Conservation (phyloP, 148 eudicot genomes). For the Chenopodium berlandieri region DNA sequence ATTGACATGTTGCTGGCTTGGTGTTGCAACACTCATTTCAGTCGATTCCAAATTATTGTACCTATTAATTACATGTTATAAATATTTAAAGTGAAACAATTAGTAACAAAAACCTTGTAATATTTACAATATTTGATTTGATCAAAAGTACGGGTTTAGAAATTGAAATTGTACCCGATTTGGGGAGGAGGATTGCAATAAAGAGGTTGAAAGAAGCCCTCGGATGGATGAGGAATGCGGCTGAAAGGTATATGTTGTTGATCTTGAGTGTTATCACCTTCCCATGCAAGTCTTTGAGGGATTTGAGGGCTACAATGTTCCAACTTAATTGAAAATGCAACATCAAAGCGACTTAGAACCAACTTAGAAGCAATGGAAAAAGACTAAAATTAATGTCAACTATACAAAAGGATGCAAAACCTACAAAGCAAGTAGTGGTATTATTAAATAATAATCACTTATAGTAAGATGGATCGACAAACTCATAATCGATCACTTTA, state of each 20-base stretch:
- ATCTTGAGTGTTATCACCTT: slow-evolving; percentile 28
- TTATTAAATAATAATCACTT: too few relatives aligned
- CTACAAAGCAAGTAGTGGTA: too few relatives aligned
- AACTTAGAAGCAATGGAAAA: background rate
- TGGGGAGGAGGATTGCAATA: slow-evolving; percentile 35
- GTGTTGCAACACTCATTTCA: slow-evolving; percentile 31
- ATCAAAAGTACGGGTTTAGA: too few relatives aligned
- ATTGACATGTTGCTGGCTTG: slow-evolving; percentile 35
- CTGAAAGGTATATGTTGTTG: slow-evolving; percentile 37
- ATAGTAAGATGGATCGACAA: too few relatives aligned
- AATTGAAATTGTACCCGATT: slow-evolving; percentile 32
- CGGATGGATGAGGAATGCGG: slow-evolving; percentile 26
- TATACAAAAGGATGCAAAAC: too few relatives aligned
- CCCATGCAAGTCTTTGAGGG: slow-evolving; percentile 45
- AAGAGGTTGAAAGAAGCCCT: slow-evolving; percentile 53
- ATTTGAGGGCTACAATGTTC: slow-evolving; percentile 39
- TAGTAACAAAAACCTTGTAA: background rate
- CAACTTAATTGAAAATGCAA: slow-evolving; percentile 46
- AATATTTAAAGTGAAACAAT: background rate
- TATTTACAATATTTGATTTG: too few relatives aligned
- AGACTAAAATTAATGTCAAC: background rate
- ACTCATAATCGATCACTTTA: too few relatives aligned
- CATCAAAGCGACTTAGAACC: background rate
- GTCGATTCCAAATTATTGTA: slow-evolving; percentile 31
- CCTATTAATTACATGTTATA: slow-evolving; percentile 14